phyloP scores from a whole-genome alignment of 257 asterid species.

The Petrea volubilis region DNA sequence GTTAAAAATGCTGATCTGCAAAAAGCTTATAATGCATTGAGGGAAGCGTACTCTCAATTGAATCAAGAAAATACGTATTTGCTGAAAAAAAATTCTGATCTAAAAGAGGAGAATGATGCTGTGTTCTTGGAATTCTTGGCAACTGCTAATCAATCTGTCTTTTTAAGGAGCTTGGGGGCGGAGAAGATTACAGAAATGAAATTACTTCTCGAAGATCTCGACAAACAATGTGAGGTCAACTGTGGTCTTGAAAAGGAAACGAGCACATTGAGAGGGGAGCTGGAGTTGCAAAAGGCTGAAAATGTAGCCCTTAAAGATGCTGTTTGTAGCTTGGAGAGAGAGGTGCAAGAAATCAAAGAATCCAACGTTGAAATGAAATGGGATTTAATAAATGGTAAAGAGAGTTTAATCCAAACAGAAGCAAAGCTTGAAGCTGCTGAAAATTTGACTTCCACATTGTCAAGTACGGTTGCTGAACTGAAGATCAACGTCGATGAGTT shows the following conservation, averaged over 20 bases:
- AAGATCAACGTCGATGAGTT: conserved; percentile 52
- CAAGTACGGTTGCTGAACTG: conserved; percentile 47
- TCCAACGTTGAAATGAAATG: conserved; percentile 43
- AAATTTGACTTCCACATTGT: conserved; percentile 45
- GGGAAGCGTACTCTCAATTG: conserved; percentile 42
- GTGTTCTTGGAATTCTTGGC: conserved; percentile 55
- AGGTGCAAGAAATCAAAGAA: conserved; percentile 48
- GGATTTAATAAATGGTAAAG: conserved; percentile 42
- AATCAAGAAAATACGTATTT: conserved; percentile 59
- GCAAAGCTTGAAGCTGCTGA: conserved; percentile 61
- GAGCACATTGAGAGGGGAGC: conserved; percentile 41
- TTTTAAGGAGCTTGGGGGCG: conserved; percentile 42
- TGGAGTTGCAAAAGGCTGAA: conserved; percentile 63
- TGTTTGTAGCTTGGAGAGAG: conserved; percentile 58
- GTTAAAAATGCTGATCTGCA: conserved; percentile 50
- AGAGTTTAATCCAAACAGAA: conserved; percentile 43
- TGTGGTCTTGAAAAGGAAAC: conserved; percentile 51
- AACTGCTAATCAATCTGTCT: conserved; percentile 42
- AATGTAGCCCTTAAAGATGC: conserved; percentile 54
- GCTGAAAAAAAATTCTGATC: conserved; percentile 49
- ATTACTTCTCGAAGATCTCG: conserved; percentile 50
- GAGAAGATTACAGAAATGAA: conserved; percentile 57
- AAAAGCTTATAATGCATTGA: conserved; percentile 46
- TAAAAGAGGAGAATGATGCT: conserved; percentile 62
- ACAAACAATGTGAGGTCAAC: conserved; percentile 45